These are phyloP conservation scores for Leccinum pellstonianum DNA, from an alignment of 768 basidiomycete species.

Conservation along the genomic window DNA sequence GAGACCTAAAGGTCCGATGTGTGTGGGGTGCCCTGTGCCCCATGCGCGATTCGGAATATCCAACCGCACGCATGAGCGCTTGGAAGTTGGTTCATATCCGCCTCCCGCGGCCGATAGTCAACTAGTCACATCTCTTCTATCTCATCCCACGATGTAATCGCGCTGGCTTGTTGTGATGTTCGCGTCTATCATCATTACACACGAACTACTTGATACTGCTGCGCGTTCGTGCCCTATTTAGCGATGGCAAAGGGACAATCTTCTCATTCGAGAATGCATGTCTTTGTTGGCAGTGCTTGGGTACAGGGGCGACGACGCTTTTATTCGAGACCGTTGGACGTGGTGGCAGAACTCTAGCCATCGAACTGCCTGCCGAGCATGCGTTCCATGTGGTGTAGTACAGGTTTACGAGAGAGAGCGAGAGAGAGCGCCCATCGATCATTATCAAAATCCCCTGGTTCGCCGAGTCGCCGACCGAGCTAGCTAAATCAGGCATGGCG, in stretches of 20 bases:
- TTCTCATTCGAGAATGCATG: neutral
- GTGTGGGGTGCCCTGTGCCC: neutral
- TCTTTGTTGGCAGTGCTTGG: neutral
- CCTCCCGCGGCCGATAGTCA: neutral
- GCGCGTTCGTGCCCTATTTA: neutral
- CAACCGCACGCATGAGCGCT: neutral
- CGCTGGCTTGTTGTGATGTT: neutral
- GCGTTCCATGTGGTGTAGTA: neutral
- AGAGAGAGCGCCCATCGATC: neutral
- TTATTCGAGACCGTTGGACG: neutral
- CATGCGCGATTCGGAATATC: neutral
- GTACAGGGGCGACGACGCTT: neutral
- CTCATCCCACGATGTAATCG: neutral
- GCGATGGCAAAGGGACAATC: neutral
- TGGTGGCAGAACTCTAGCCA: neutral
- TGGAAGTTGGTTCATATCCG: neutral
- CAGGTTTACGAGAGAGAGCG: neutral
- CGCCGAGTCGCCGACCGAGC: neutral
- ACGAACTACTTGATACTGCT: neutral
- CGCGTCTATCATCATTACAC: neutral
- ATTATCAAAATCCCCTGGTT: neutral
- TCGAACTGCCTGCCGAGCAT: neutral
- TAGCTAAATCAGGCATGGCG: neutral
- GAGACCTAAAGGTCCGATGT: no score
- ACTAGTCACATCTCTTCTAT: neutral